phyloP scores from a whole-genome alignment of 176 grass and related monocot species.

The Eremochloa ophiuroides region DNA sequence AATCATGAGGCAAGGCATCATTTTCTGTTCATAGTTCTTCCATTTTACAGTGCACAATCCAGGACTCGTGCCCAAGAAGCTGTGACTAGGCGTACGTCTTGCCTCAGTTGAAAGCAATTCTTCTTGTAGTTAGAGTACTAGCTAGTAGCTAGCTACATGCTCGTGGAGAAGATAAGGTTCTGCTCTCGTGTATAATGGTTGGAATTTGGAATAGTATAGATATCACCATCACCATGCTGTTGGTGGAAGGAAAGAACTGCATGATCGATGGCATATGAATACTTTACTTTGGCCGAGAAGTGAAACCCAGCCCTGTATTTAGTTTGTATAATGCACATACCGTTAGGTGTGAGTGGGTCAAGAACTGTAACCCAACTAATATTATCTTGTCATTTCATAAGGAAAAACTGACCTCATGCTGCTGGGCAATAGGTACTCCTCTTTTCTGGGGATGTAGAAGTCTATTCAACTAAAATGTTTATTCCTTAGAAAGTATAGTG shows the following conservation, averaged over 20 bases:
- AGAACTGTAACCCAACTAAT: too few relatives aligned
- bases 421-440: too few relatives aligned
- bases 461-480: too few relatives aligned
- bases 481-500: background rate
- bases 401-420: too few relatives aligned
- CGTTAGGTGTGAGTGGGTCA: too few relatives aligned
- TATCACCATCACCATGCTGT: too few relatives aligned
- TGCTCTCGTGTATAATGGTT: background rate
- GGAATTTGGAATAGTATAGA: background rate
- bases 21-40: background rate
- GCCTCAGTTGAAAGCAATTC: background rate
- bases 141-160: background rate
- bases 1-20: background rate
- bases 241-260: background rate
- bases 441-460: too few relatives aligned
- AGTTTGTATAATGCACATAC: too few relatives aligned
- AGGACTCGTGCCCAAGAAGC: background rate
- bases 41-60: background rate
- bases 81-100: background rate
- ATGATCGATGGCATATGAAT: background rate
- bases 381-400: too few relatives aligned
- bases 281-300: background rate
- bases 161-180: background rate
- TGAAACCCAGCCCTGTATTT: background rate
- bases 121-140: too few relatives aligned